These are phyloP conservation scores for Candida ascalaphidarum DNA, from an alignment of 805 yeast species.

Conservation along the genomic window DNA sequence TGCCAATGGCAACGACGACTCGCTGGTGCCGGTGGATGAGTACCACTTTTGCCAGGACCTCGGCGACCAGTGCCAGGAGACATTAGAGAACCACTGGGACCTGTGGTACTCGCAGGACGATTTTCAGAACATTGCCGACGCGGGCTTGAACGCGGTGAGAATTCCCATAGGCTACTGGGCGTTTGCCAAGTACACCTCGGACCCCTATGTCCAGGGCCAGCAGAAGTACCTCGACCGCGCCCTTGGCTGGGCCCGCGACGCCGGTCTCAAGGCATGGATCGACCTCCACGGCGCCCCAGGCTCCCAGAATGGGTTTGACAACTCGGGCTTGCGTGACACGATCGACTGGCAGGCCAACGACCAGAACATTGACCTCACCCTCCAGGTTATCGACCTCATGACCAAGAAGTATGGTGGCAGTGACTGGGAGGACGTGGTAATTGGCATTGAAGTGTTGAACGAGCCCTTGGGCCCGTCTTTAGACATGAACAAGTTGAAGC, in stretches of 20 bases:
- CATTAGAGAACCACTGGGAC: slow-evolving; percentile 47
- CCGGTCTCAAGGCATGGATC: slow-evolving; percentile 60
- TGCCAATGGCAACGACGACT: slow-evolving; percentile 14
- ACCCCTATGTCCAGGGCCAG: slow-evolving; percentile 64
- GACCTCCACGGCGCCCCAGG: slow-evolving; percentile 82
- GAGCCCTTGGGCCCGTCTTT: slow-evolving; percentile 80
- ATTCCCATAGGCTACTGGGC: slow-evolving; percentile 84
- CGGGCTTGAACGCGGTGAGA: slow-evolving; percentile 63
- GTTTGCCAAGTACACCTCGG: slow-evolving; percentile 37
- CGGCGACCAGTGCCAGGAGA: slow-evolving; percentile 36
- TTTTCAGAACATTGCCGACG: slow-evolving; percentile 38
- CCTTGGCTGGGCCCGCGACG: slow-evolving; percentile 54
- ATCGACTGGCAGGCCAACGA: background rate
- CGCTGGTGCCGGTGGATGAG: slow-evolving; percentile 49
- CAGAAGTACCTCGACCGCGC: slow-evolving; percentile 56
- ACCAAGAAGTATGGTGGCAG: slow-evolving; percentile 55
- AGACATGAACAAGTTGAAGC: slow-evolving; percentile 48
- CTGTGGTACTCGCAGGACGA: slow-evolving; percentile 54
- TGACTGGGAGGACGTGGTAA: slow-evolving; percentile 59
- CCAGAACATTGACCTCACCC: slow-evolving; percentile 29
- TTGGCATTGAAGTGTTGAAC: slow-evolving; percentile 79
- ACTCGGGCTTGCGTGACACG: slow-evolving; percentile 55
- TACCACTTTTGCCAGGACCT: slow-evolving; percentile 41
- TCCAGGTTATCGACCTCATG: slow-evolving; percentile 45
- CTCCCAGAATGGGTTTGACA: slow-evolving; percentile 81